Evolutionary conservation across 2,329 filamentous ascomycete genomes (phyloP).

Genomic region (Calonectria hongkongensis): DNA sequence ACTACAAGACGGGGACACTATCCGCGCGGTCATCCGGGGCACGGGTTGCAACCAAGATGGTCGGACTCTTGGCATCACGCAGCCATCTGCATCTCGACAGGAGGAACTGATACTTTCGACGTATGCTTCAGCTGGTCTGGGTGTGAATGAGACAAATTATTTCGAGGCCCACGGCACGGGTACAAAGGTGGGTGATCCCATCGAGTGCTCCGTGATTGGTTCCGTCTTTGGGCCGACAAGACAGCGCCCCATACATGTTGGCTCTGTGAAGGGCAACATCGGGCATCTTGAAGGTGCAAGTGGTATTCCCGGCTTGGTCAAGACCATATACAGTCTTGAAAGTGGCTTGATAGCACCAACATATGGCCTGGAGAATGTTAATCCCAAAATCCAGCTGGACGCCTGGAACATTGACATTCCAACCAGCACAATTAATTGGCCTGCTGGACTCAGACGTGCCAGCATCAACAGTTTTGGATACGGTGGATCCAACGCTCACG

Average conservation of each 20-base stretch:
- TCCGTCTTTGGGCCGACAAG: conserved; percentile 22
- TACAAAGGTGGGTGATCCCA: conserved; percentile 25
- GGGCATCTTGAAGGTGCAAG: conserved; percentile 42
- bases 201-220: conserved; percentile 16
- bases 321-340: conserved; percentile 39
- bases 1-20: conserved; percentile 62
- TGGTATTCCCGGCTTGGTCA: conserved; percentile 39
- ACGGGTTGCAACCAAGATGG: conserved; percentile 62
- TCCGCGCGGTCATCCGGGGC: conserved; percentile 60
- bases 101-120: conserved; percentile 54
- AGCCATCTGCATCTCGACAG: conserved; percentile 41
- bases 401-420: conserved; percentile 14
- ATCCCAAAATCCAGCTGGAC: conserved; percentile 34
- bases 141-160: conserved; percentile 51
- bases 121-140: conserved; percentile 54
- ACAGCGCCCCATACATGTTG: conserved; percentile 19
- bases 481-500: conserved; percentile 43
- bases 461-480: conserved; percentile 35
- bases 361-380: conserved; percentile 27
- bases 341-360: conserved; percentile 37
- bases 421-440: conserved; percentile 7
- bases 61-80: conserved; percentile 62
- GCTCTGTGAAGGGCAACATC: conserved; percentile 46
- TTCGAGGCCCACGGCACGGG: conserved; percentile 58
- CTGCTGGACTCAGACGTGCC: conserved; percentile 6